These are phyloP conservation scores for Magnaporthiopsis rhizophila DNA, from an alignment of 2,329 filamentous ascomycete species.

Conservation along the genomic window DNA sequence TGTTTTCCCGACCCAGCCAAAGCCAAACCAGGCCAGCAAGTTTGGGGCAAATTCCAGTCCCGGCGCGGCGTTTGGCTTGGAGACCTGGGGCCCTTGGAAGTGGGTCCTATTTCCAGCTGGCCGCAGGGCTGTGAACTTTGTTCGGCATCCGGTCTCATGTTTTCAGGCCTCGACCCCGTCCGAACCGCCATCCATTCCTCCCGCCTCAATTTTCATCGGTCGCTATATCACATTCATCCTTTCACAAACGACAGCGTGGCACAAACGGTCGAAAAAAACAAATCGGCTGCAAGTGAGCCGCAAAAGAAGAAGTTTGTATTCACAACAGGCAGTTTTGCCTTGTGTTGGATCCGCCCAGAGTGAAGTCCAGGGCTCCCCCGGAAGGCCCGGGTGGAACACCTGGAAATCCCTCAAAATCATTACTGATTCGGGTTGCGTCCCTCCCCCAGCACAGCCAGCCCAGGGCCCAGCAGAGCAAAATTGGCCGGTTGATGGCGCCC, in stretches of 20 bases:
- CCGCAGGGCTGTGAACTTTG: not conserved
- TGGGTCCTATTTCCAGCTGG: too few relatives aligned
- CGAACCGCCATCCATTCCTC: not conserved
- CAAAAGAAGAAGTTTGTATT: conserved; percentile 2
- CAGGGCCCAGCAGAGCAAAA: too few relatives aligned
- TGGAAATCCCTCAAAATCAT: not conserved
- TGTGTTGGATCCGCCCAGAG: conserved; percentile 1
- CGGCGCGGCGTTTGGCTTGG: not conserved
- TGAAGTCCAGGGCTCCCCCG: not conserved
- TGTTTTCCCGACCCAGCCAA: too few relatives aligned
- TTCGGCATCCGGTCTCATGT: not conserved
- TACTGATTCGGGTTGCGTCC: not conserved
- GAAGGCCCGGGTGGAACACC: not conserved
- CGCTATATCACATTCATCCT: not conserved
- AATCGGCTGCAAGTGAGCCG: not conserved
- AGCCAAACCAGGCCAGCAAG: not conserved
- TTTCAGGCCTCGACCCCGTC: not conserved
- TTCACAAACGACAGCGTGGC: not conserved
- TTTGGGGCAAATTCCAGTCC: not conserved
- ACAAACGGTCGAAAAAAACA: not conserved
- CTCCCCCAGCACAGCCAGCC: not conserved
- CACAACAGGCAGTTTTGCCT: not conserved
- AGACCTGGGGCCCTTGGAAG: too few relatives aligned
- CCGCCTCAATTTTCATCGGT: too few relatives aligned
- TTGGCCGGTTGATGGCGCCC: not conserved